Base-by-base conservation (phyloP, 306 rosid species). In the Cicer bijugum region DNA sequence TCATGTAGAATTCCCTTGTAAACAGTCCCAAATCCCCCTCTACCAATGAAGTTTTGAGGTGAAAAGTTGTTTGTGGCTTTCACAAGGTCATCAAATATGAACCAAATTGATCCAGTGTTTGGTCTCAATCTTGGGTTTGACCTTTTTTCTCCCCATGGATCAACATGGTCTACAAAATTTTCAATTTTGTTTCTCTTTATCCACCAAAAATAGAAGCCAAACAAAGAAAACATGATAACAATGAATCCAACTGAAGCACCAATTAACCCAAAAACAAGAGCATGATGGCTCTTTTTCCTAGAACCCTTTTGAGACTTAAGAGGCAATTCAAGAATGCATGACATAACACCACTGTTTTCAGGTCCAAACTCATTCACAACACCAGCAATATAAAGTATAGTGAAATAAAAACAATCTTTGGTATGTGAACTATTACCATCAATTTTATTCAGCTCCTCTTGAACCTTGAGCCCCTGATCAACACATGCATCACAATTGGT, bases 21-120 rank as follows among this genome's bases (percentile, higher is more conserved):
- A 76, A 94, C 97, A 35, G 82, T 19, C 51, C 97, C 97, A 85
- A 83, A 89, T n/a, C 97, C 99, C 66, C 99, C 99, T 79, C 86
- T 82, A 11, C 99, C 99, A 6, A 94, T 77, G 6, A 91, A 91
- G 63, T 91, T 94, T 76, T 74, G 84, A 16, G 89, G 78, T 11
- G 96, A 87, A 77, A 94, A 94, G 12, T 86, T 83, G 53, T 76
- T 23, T 1, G 99, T 91, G 15, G 90, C 99, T 78, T 79, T 89
- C 81, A 85, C 89, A 61, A 91, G 90, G 16, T 88, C 97, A 78
- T 91, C 84, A 80, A 91, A 81, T 39, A 91, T 84, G 67, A 88
- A 91, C 99, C 93, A 88, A 80, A 86, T 87, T 6, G 92, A 85
- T 11, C 86, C 91, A 1, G 92, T 75, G 61, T 89, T 87, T 8